A percentile compares a stretch with the other conserved stretches of the same genome.
phyloP scores from a whole-genome alignment of 345 rosid species.

The Firmiana major region DNA sequence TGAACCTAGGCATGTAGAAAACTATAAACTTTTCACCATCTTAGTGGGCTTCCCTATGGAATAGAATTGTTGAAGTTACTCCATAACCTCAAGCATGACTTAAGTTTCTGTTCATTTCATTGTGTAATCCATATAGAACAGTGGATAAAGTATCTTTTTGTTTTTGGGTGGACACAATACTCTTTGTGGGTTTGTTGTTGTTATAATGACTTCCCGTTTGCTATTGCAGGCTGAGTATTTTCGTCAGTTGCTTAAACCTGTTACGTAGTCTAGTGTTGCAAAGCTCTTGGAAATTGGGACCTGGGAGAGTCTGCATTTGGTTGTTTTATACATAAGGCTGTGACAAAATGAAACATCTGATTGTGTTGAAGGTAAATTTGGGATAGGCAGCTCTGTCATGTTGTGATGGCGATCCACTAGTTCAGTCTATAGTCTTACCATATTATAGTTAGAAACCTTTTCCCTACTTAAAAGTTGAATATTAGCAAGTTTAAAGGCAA shows the following conservation, averaged over 20 bases:
- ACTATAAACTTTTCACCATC: background rate
- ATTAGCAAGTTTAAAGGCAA: constrained; percentile 24
- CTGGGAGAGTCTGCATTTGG: constrained; percentile 38
- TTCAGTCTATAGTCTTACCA: constrained; percentile 25
- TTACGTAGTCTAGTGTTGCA: constrained; percentile 63
- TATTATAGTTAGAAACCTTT: constrained; percentile 27
- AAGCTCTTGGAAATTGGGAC: constrained; percentile 26
- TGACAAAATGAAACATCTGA: constrained; percentile 27
- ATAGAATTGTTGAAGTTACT: background rate
- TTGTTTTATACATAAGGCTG: constrained; percentile 34
- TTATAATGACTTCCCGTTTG: constrained; percentile 11
- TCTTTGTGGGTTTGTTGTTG: background rate
- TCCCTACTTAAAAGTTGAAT: constrained; percentile 23
- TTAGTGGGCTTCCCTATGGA: constrained; percentile 4
- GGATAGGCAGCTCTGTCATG: constrained; percentile 30
- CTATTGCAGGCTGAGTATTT: constrained; percentile 81
- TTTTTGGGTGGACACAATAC: background rate
- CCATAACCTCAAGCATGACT: background rate
- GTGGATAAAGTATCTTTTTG: background rate
- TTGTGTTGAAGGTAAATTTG: constrained; percentile 27
- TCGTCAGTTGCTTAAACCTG: constrained; percentile 97
- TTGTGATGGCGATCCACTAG: constrained; percentile 37
- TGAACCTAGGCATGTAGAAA: no score
- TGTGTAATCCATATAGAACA: background rate
- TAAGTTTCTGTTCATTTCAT: background rate